These are phyloP conservation scores for Leonotis leonurus DNA, from an alignment of 257 asterid species.

Conservation along the genomic window DNA sequence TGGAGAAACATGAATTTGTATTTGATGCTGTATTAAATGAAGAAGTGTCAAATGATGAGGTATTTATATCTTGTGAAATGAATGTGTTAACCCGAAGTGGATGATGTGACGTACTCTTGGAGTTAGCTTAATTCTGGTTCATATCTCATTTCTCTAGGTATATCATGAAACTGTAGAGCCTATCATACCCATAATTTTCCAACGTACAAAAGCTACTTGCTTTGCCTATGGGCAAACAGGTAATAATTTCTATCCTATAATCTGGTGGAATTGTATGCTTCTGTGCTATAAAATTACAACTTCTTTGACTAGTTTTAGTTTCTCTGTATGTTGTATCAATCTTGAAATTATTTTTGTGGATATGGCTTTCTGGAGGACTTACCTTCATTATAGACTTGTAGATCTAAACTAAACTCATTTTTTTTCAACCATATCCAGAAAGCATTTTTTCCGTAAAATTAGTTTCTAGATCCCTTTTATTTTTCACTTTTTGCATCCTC, in stretches of 20 bases:
- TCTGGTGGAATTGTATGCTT: not conserved
- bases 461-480: not conserved
- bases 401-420: too few species aligned
- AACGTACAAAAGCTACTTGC: slow-evolving; percentile 92
- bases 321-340: not conserved
- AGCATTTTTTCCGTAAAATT: too few species aligned
- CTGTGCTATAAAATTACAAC: not conserved
- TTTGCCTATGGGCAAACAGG: slow-evolving; percentile 99
- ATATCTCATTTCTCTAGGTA: slow-evolving; percentile 33
- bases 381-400: too few species aligned
- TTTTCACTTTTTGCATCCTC: not conserved
- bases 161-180: slow-evolving; percentile 83
- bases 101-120: not conserved
- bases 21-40: slow-evolving; percentile 97
- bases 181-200: slow-evolving; percentile 82
- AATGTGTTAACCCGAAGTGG: not conserved
- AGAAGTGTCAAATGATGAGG: slow-evolving; percentile 99
- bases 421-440: too few species aligned
- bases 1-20: slow-evolving; percentile 96
- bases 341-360: too few species aligned
- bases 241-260: slow-evolving; percentile 21
- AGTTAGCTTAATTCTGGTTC: slow-evolving; percentile 9
- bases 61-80: slow-evolving; percentile 22
- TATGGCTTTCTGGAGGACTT: too few species aligned
- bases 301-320: not conserved